A percentile compares a stretch with the other conserved stretches of the same genome.
Evolutionary conservation across 345 rosid species (phyloP).

Genomic region (Balakata baccata): DNA sequence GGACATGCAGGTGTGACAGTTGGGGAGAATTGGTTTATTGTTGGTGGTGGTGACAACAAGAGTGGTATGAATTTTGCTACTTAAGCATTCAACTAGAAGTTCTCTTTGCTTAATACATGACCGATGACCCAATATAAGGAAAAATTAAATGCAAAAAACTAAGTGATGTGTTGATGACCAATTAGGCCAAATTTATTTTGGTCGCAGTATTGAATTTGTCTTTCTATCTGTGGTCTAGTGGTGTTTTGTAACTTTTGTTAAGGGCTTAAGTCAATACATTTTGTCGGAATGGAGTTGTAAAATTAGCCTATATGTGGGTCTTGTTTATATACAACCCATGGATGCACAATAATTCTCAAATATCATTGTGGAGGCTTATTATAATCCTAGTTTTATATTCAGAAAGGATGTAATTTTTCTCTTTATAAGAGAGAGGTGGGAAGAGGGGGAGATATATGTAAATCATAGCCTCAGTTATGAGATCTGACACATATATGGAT

Average conservation of each 20-base stretch:
- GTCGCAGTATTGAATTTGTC: neutral
- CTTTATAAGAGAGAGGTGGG: neutral
- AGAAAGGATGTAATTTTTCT: neutral
- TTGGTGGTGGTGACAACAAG: constrained; percentile 98
- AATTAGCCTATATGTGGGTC: neutral
- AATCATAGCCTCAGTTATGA: neutral
- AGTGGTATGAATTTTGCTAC: constrained; percentile 56
- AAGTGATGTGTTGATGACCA: neutral
- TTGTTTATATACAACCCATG: neutral
- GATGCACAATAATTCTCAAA: neutral
- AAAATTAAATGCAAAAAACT: neutral
- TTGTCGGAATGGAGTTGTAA: neutral
- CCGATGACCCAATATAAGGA: neutral
- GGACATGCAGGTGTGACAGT: constrained; percentile 96
- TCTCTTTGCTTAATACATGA: neutral
- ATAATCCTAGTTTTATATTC: neutral
- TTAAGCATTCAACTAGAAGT: constrained; percentile 12
- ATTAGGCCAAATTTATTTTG: neutral
- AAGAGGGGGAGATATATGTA: neutral
- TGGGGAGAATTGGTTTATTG: constrained; percentile 99
- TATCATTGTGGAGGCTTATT: neutral
- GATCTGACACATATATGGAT: neutral
- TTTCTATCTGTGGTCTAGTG: neutral
- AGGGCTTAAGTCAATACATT: neutral
- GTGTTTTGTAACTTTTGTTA: neutral